Conservation (phyloP, 441 rosid genomes). For the Aquilaria agallochum region DNA sequence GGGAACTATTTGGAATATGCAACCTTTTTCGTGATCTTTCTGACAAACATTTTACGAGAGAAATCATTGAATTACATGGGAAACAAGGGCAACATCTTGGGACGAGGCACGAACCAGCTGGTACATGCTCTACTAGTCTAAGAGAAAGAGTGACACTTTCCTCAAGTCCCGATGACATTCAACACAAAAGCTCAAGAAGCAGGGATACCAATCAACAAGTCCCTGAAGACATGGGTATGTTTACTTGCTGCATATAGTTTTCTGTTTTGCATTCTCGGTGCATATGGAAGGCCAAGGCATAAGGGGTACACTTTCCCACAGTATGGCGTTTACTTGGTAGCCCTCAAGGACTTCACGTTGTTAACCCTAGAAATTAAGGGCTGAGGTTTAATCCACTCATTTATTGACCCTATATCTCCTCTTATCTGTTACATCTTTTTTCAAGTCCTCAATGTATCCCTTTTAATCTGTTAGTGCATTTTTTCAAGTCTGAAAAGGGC, state of each 20-base stretch:
- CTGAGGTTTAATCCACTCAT: too few relatives aligned
- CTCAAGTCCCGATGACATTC: conserved; percentile 12
- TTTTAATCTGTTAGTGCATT: too few relatives aligned
- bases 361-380: too few relatives aligned
- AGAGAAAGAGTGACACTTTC: conserved; percentile 17
- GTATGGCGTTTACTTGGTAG: too few relatives aligned
- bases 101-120: conserved; percentile 24
- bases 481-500: too few relatives aligned
- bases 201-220: conserved; percentile 30
- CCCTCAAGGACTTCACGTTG: too few relatives aligned
- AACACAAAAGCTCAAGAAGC: conserved; percentile 7
- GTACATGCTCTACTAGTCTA: conserved; percentile 13
- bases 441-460: too few relatives aligned
- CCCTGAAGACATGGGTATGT: conserved; percentile 67
- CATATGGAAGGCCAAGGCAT: too few relatives aligned
- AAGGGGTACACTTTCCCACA: too few relatives aligned
- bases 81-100: conserved; percentile 27
- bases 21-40: conserved; percentile 92
- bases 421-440: too few relatives aligned
- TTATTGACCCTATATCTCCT: too few relatives aligned
- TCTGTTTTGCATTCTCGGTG: too few relatives aligned
- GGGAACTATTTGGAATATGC: conserved; percentile 92
- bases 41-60: conserved; percentile 84
- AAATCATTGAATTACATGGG: conserved; percentile 58
- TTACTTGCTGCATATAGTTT: not conserved